phyloP scores from a whole-genome alignment of 2,329 filamentous ascomycete species.

The Zopfia rhizophila region DNA sequence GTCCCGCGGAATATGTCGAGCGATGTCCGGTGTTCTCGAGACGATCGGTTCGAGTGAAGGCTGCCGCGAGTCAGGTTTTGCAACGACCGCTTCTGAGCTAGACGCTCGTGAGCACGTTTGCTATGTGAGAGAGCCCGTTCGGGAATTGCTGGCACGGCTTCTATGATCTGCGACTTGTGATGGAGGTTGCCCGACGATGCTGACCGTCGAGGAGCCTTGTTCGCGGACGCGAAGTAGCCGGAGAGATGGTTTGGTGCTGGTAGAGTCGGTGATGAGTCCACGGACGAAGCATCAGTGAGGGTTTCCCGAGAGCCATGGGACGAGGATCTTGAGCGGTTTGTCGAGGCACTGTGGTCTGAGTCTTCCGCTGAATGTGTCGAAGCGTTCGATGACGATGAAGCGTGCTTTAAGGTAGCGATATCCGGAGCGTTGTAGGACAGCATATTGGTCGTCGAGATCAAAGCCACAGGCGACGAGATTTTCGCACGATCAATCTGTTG shows the following conservation, averaged over 20 bases:
- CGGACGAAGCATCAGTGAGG: conserved; percentile 72
- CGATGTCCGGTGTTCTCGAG: conserved; percentile 65
- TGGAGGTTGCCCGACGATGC: conserved; percentile 49
- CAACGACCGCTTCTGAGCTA: conserved; percentile 75
- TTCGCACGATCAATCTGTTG: conserved; percentile 69
- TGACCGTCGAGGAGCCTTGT: conserved; percentile 55
- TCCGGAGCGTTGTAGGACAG: conserved; percentile 94
- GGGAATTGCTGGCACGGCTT: conserved; percentile 74
- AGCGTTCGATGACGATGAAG: conserved; percentile 60
- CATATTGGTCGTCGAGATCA: conserved; percentile 96
- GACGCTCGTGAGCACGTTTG: conserved; percentile 82
- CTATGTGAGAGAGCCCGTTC: conserved; percentile 86
- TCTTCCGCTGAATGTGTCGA: conserved; percentile 74
- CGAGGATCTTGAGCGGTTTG: conserved; percentile 57
- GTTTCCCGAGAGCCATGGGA: conserved; percentile 71
- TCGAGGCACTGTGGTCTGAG: conserved; percentile 70
- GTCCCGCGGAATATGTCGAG: conserved; percentile 54
- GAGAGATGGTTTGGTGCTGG: conserved; percentile 66
- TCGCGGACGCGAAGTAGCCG: conserved; percentile 67
- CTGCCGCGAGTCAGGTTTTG: conserved; percentile 56
- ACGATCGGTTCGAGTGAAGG: conserved; percentile 64
- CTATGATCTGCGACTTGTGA: conserved; percentile 33
- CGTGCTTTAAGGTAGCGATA: conserved; percentile 62
- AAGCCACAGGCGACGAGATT: conserved; percentile 87
- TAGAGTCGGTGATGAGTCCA: conserved; percentile 59